Evolutionary conservation across 2,329 filamentous ascomycete species (phyloP).

Genomic region (Hirsutella minnesotensis): DNA sequence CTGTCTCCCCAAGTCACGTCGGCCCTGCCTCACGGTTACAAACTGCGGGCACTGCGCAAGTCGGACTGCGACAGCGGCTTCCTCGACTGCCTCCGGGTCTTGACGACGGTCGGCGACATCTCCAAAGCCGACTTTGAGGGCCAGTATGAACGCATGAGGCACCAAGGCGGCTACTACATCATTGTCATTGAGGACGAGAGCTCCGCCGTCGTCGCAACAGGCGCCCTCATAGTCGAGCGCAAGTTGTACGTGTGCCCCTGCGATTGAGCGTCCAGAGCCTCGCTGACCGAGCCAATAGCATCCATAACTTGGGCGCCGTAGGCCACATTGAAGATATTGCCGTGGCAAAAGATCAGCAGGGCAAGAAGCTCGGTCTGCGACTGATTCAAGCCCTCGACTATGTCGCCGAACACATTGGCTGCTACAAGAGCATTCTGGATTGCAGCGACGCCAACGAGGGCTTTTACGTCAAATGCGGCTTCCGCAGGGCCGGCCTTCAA

Average conservation of each 20-base stretch:
- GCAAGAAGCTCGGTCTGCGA: slow-evolving; percentile 86
- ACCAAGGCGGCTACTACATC: slow-evolving; percentile 71
- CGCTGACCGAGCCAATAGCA: too few species aligned
- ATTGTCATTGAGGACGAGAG: slow-evolving; percentile 69
- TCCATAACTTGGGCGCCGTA: slow-evolving; percentile 69
- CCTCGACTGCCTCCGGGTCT: slow-evolving; percentile 78
- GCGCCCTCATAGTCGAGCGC: slow-evolving; percentile 80
- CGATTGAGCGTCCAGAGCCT: slow-evolving; percentile 3
- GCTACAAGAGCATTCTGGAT: slow-evolving; percentile 95
- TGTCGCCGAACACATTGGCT: slow-evolving; percentile 78
- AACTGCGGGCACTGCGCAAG: slow-evolving; percentile 65
- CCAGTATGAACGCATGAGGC: slow-evolving; percentile 72
- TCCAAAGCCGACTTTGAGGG: slow-evolving; percentile 60
- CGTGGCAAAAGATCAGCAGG: slow-evolving; percentile 88
- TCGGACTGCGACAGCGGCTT: slow-evolving; percentile 74
- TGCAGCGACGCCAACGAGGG: slow-evolving; percentile 94
- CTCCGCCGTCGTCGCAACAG: slow-evolving; percentile 71
- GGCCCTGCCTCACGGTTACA: slow-evolving; percentile 69
- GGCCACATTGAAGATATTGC: slow-evolving; percentile 98
- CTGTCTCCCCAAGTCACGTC: slow-evolving; percentile 65
- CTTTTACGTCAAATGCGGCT: slow-evolving; percentile 97
- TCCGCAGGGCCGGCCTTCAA: slow-evolving; percentile 80
- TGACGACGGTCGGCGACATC: slow-evolving; percentile 89
- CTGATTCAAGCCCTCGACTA: slow-evolving; percentile 90
- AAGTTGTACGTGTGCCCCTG: slow-evolving; percentile 60